These are phyloP conservation scores for Ogataea paradorogensis DNA, from an alignment of 805 yeast species.

Conservation along the genomic window DNA sequence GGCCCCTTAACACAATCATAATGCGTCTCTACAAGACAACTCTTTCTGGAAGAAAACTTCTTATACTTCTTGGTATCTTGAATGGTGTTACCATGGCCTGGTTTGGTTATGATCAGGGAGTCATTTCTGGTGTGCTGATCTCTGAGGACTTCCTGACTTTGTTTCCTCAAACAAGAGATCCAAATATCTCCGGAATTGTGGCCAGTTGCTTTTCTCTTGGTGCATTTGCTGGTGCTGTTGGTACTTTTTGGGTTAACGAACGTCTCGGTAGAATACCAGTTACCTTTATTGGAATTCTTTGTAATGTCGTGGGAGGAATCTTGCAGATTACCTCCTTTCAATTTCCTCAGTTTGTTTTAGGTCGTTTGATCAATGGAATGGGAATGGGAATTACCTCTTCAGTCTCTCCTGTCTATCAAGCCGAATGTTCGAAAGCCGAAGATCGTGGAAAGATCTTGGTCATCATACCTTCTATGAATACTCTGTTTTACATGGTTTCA, in stretches of 20 bases:
- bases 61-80: neutral
- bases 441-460: constrained; percentile 37
- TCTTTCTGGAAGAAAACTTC: neutral
- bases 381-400: constrained; percentile 46
- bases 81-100: constrained; percentile 4
- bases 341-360: constrained; percentile 43
- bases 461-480: constrained; percentile 1
- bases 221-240: constrained; percentile 39
- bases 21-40: neutral
- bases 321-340: constrained; percentile 32
- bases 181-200: constrained; percentile 47
- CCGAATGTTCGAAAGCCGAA: constrained; percentile 41
- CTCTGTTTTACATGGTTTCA: constrained; percentile 22
- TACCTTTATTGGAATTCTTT: constrained; percentile 35
- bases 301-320: constrained; percentile 35
- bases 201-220: constrained; percentile 31
- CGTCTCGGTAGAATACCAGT: constrained; percentile 41
- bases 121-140: constrained; percentile 41
- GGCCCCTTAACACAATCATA: neutral
- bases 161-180: constrained; percentile 29
- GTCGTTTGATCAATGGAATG: constrained; percentile 42
- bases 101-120: constrained; percentile 45
- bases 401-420: constrained; percentile 46
- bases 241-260: constrained; percentile 26
- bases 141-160: constrained; percentile 19